Conservation (phyloP, 1,139 yeast species). For the Suhomyces atakaporum region DNA sequence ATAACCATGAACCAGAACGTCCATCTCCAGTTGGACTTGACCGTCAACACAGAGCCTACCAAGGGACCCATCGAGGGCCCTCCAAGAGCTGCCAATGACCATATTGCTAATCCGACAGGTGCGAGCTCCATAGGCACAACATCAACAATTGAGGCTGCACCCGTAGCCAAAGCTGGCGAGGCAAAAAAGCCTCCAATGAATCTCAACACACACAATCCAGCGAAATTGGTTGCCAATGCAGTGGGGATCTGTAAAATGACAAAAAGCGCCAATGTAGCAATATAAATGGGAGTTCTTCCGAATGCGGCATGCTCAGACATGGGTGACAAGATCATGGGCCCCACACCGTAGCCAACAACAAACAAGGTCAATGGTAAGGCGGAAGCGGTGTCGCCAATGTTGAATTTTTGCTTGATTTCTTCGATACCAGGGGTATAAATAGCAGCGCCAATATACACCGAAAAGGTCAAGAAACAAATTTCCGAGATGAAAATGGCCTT, state of each 20-base stretch:
- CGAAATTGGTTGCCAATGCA: conserved; percentile 33
- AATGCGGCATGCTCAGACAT: conserved; percentile 43
- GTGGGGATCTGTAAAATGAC: conserved; percentile 34
- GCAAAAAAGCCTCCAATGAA: conserved; percentile 39
- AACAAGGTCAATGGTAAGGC: conserved; percentile 38
- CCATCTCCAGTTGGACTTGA: conserved; percentile 39
- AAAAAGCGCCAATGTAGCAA: conserved; percentile 31
- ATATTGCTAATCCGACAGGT: conserved; percentile 36
- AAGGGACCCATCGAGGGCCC: conserved; percentile 44
- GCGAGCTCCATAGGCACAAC: conserved; percentile 27
- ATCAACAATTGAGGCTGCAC: conserved; percentile 40
- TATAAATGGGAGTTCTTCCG: conserved; percentile 52
- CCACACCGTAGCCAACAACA: conserved; percentile 44
- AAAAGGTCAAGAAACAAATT: conserved; percentile 48
- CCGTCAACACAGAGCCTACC: conserved; percentile 34
- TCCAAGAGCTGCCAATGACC: conserved; percentile 39
- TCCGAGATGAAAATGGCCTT: conserved; percentile 42
- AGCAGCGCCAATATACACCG: conserved; percentile 64
- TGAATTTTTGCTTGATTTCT: conserved; percentile 29
- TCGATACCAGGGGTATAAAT: conserved; percentile 58
- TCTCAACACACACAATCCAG: conserved; percentile 34
- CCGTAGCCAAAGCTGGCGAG: conserved; percentile 39
- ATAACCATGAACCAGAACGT: conserved; percentile 42
- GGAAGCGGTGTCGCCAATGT: conserved; percentile 29
- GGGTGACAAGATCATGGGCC: conserved; percentile 43